These are phyloP conservation scores for Geotrichum restrictum DNA, from an alignment of 1,139 yeast genomes.

Conservation along the genomic window DNA sequence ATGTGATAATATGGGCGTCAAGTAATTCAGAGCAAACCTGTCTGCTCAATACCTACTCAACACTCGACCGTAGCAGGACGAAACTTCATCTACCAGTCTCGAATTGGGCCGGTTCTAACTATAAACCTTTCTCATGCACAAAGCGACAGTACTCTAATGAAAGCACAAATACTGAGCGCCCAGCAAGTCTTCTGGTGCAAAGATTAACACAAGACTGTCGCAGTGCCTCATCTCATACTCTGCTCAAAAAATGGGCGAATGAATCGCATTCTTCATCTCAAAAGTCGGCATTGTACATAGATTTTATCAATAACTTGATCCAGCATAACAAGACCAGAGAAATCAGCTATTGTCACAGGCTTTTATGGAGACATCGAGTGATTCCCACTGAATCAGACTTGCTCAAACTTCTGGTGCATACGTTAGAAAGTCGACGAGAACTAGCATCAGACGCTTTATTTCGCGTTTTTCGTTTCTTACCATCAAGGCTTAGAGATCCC, in stretches of 20 bases:
- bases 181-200: background rate
- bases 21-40: too few relatives aligned
- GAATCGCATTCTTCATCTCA: background rate
- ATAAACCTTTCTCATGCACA: too few relatives aligned
- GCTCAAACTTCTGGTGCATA: background rate
- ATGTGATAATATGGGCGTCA: too few relatives aligned
- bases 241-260: background rate
- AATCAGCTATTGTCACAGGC: background rate
- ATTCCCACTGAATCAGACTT: background rate
- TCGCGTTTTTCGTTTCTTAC: background rate
- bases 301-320: background rate
- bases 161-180: too few relatives aligned
- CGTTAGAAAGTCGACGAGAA: background rate
- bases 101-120: too few relatives aligned
- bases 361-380: background rate
- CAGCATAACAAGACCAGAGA: background rate
- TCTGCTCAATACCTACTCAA: too few relatives aligned
- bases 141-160: too few relatives aligned
- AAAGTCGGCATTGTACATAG: background rate
- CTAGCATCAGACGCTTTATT: background rate
- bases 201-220: conserved; percentile 1
- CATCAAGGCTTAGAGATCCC: background rate
- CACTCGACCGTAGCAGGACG: too few relatives aligned
- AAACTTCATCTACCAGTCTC: too few relatives aligned
- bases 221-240: background rate